These are phyloP conservation scores for Saccharata proteae DNA, from an alignment of 2,329 filamentous ascomycete genomes.

Conservation along the genomic window DNA sequence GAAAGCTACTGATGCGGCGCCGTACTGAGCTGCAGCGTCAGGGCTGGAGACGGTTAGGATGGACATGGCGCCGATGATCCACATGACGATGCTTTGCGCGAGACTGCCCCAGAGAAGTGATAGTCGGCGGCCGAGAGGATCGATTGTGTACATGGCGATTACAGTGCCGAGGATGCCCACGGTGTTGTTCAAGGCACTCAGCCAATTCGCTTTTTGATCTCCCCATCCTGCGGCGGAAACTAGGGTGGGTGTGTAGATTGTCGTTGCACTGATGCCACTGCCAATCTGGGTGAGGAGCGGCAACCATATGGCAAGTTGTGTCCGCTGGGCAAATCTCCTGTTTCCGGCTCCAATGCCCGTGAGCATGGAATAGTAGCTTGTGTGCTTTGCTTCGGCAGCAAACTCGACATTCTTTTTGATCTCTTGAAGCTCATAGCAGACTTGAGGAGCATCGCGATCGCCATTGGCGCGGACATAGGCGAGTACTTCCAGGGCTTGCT, in stretches of 20 bases:
- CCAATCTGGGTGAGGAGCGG: slow-evolving; percentile 62
- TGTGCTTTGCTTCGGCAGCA: slow-evolving; percentile 30
- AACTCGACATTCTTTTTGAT: slow-evolving; percentile 51
- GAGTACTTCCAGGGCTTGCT: slow-evolving; percentile 50
- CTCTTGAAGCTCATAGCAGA: slow-evolving; percentile 55
- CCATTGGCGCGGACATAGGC: slow-evolving; percentile 53
- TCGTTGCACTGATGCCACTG: slow-evolving; percentile 59
- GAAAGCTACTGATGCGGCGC: slow-evolving; percentile 55
- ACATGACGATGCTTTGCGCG: slow-evolving; percentile 55
- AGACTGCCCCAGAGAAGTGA: slow-evolving; percentile 57
- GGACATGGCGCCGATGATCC: slow-evolving; percentile 51
- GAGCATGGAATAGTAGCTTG: slow-evolving; percentile 53
- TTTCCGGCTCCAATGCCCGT: slow-evolving; percentile 54
- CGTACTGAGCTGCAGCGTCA: slow-evolving; percentile 38
- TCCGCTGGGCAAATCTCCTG: slow-evolving; percentile 53
- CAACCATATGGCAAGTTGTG: slow-evolving; percentile 59
- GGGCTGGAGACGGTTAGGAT: slow-evolving; percentile 37
- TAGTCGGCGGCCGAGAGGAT: slow-evolving; percentile 56
- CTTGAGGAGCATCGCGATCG: slow-evolving; percentile 45
- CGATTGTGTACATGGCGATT: slow-evolving; percentile 57
- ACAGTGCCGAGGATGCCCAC: slow-evolving; percentile 53
- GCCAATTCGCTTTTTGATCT: slow-evolving; percentile 32
- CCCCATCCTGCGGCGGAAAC: slow-evolving; percentile 57
- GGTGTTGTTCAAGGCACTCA: slow-evolving; percentile 36
- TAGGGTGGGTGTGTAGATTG: slow-evolving; percentile 45